Base-by-base conservation (phyloP, 2,329 filamentous ascomycete species). In the Xylariaceae sp. region DNA sequence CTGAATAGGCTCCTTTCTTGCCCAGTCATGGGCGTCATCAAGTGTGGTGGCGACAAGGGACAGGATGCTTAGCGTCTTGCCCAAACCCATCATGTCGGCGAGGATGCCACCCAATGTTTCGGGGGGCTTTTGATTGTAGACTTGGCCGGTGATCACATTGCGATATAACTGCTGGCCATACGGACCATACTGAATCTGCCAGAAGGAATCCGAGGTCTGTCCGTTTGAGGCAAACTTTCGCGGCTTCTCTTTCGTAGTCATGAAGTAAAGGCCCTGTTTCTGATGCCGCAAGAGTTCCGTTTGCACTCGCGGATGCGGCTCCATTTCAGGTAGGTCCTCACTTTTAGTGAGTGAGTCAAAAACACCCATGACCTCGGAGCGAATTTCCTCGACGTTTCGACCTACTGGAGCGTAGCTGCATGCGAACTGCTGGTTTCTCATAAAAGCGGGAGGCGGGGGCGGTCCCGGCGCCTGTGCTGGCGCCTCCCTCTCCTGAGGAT, bases 71-170 rank as follows among this genome's bases (percentile, higher is more conserved):
- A 99, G 73, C 0, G 89, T 92, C 74, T 93, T 94, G 7, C 89
- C 89, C n/a, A 93, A 77, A 30, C 90, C 90, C 90, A 94, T 94
- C 85, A 92, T 90, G 71, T 93, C 89, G 11, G 89, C 89, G 17
- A 93, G 76, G 41, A 93, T 86, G 2, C 90, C 89, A 34, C 89
- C 89, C 8, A 86, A 78, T 1, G 86, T 85, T 66, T 91, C 84
- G 1, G 82, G 78, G 0, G 89, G 89, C 56, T 82, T 80, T 50
- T 80, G 74, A 17, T 75, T 75, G 64, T 85, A 78, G 35, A 83
- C 80, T 50, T 88, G 81, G 1, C 88, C 88, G 9, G 90, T 97
- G 66, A 99, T 92, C 59, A 97, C 85, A 67, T 99, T 94, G 67
- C 87, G 84, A 72, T 88, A 97, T 13, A 81, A 74, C 55, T 77